These are phyloP conservation scores for Talaromyces amestolkiae DNA, from an alignment of 2,329 filamentous ascomycete genomes.

Conservation along the genomic window DNA sequence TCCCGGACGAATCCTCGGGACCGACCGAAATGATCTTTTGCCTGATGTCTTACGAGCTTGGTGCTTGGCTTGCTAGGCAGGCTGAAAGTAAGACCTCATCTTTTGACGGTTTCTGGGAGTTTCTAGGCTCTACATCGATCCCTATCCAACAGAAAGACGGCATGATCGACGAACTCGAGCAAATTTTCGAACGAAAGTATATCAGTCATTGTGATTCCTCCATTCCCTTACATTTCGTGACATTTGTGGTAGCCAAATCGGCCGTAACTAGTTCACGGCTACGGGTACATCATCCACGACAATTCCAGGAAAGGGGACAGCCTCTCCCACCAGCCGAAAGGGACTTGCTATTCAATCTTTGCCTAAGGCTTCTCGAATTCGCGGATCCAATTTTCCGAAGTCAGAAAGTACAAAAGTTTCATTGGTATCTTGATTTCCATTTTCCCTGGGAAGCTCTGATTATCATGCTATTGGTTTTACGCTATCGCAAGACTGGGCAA, in stretches of 20 bases:
- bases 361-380: constrained; percentile 34
- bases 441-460: constrained; percentile 55
- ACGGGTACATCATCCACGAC: constrained; percentile 46
- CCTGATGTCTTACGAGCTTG: constrained; percentile 35
- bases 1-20: constrained; percentile 41
- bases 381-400: constrained; percentile 31
- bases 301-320: constrained; percentile 27
- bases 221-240: constrained; percentile 47
- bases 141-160: constrained; percentile 26
- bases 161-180: constrained; percentile 37
- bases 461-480: constrained; percentile 48
- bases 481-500: constrained; percentile 36
- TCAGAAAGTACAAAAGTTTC: constrained; percentile 40
- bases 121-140: constrained; percentile 24
- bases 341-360: constrained; percentile 32
- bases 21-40: constrained; percentile 49
- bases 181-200: constrained; percentile 36
- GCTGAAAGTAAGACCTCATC: constrained; percentile 19
- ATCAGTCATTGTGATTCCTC: constrained; percentile 38
- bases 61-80: constrained; percentile 28
- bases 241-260: constrained; percentile 44
- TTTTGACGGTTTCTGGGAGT: constrained; percentile 25
- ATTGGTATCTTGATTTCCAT: constrained; percentile 48
- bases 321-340: constrained; percentile 24
- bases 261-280: constrained; percentile 46